Evolutionary conservation across 169 alveolate genomes (phyloP).

Genomic region (Plasmodium malariae): DNA sequence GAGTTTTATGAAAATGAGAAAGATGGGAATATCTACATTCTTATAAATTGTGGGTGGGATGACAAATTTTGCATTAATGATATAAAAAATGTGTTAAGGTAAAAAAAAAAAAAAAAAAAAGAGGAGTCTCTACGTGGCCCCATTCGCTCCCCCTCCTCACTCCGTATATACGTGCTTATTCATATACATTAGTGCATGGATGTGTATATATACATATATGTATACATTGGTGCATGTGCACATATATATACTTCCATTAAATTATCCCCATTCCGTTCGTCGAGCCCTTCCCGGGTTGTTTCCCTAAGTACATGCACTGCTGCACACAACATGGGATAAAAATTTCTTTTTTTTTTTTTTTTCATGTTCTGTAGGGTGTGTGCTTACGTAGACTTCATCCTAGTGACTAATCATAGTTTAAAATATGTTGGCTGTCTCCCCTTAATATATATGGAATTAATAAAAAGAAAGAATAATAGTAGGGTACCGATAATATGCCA

Average conservation of each 20-base stretch:
- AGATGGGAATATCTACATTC: conserved; percentile 60
- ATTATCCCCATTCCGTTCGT: background rate
- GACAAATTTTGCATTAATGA: conserved; percentile 59
- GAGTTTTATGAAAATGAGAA: conserved; percentile 56
- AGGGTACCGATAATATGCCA: conserved; percentile 57
- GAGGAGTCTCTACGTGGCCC: too few relatives aligned
- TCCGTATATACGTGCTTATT: background rate
- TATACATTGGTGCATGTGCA: background rate
- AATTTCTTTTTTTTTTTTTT: background rate
- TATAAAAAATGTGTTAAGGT: conserved; percentile 50
- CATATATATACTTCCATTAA: background rate
- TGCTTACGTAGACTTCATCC: conserved; percentile 33
- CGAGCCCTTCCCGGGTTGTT: too few relatives aligned
- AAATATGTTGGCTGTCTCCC: conserved; percentile 63
- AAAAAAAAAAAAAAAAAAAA: conserved; percentile 28
- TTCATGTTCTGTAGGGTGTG: conserved; percentile 57
- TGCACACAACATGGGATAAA: too few relatives aligned
- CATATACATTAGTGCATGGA: background rate
- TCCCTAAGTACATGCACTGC: too few relatives aligned
- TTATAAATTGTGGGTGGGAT: conserved; percentile 77
- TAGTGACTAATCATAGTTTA: conserved; percentile 51
- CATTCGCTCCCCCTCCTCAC: too few relatives aligned
- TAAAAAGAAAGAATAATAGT: conserved; percentile 17
- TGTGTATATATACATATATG: background rate
- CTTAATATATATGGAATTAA: conserved; percentile 22